Conservation (phyloP, 805 yeast species). For the Ogataea thermomethanolica region DNA sequence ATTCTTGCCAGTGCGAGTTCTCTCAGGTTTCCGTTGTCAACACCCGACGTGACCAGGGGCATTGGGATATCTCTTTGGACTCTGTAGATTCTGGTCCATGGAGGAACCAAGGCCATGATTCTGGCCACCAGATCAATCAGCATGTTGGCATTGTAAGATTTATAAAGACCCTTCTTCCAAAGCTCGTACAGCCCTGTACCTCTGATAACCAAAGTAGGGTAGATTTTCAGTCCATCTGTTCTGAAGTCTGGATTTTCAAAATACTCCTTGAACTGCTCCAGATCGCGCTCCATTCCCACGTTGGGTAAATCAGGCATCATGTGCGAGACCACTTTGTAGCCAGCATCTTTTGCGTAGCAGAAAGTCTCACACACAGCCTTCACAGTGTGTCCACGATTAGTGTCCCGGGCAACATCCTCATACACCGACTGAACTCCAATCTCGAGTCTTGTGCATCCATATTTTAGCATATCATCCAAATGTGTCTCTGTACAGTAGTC, state of each 20-base stretch:
- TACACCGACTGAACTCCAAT: slow-evolving; percentile 96
- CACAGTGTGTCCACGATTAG: slow-evolving; percentile 97
- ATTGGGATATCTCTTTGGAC: slow-evolving; percentile 98
- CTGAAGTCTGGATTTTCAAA: slow-evolving; percentile 96
- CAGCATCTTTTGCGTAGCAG: slow-evolving; percentile 95
- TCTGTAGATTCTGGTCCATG: slow-evolving; percentile 98
- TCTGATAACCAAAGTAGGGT: slow-evolving; percentile 94
- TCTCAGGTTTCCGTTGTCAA: slow-evolving; percentile 93
- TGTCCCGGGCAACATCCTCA: slow-evolving; percentile 97
- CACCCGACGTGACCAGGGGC: slow-evolving; percentile 98
- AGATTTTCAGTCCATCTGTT: slow-evolving; percentile 93
- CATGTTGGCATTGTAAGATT: slow-evolving; percentile 92
- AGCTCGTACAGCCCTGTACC: slow-evolving; percentile 96
- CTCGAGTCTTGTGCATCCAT: slow-evolving; percentile 95
- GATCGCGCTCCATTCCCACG: slow-evolving; percentile 97
- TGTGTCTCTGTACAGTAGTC: slow-evolving; percentile 97
- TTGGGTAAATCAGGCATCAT: slow-evolving; percentile 99
- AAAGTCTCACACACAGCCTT: slow-evolving; percentile 94
- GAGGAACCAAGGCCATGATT: slow-evolving; percentile 93
- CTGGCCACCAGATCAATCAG: slow-evolving; percentile 93
- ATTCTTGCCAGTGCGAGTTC: slow-evolving; percentile 94
- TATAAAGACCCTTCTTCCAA: slow-evolving; percentile 94
- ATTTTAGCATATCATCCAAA: slow-evolving; percentile 88
- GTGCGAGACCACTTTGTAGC: slow-evolving; percentile 95
- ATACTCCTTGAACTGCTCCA: slow-evolving; percentile 93